Evolutionary conservation across 176 grass and related monocot genomes (phyloP), one percentile per base, ranked within the genome.

Genomic region (Bonia amplexicaulis): DNA sequence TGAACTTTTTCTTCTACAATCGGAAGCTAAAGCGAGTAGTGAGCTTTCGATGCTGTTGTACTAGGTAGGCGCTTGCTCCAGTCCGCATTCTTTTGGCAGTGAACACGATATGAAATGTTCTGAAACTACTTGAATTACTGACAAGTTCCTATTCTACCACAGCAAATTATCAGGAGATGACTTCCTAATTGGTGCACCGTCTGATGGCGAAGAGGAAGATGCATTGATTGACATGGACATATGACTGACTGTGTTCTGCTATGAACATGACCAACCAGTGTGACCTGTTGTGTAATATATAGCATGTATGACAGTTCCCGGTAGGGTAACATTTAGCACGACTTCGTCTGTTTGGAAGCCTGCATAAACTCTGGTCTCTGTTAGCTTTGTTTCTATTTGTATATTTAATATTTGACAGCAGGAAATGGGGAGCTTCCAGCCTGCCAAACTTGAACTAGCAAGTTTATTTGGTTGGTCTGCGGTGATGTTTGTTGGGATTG

Each of bases 1-100:
- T 92, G 81, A 92, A 96, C 84, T 88, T 89, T 82, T 96, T 92
- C 85, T 96, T 99, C 88, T 99, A 99, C 84, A 96, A 99, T 73
- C 95, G 93, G 70, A 99, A 96, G 86, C 86, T 99, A 52, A 96
- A 96, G 67, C 90, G 93, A 22, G 90, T 99, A 27, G 89, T 99
- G 79, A 99, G 93, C 84, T 92, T 99, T 70, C 86, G 91, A n/a
- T 99, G 96, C 76, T 92, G 87, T 60, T 94, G 96, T 83, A 86
- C 84, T 66, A 99, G 96, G 96, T 98, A 90, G 22, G 54, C 12
- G 5, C 13, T 79, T 62, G 48, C 75, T 17, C 33, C 8, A 12
- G 19, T 33, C 12, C 58, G 20, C 57, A 79, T 41, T 20, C 3
- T 48, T 31, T 44, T 66, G 35, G 52, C 51, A 15, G 27, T 49